Percentiles rank a stretch among this genome's conserved stretches.
Evolutionary conservation across 768 basidiomycete genomes (phyloP).

Genomic region (Naganishia kalamii): DNA sequence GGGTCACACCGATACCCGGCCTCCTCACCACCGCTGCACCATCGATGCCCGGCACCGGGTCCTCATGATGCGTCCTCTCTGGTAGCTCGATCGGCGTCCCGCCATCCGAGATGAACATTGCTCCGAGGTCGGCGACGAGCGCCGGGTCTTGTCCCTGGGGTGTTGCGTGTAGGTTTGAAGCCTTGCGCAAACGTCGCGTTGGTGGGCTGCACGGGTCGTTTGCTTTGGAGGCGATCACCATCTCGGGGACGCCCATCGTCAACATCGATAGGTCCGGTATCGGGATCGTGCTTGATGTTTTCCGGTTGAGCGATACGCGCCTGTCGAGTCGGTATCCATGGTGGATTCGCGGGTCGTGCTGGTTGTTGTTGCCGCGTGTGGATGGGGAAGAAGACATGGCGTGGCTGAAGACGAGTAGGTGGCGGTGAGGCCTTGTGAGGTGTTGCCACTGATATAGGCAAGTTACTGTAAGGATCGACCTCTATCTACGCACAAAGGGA

Average conservation of each 20-base stretch:
- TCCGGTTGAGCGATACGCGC: too few relatives aligned
- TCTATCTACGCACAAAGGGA: too few relatives aligned
- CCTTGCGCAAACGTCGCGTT: background rate
- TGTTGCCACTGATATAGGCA: too few relatives aligned
- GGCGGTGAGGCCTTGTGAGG: too few relatives aligned
- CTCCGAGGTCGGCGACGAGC: background rate
- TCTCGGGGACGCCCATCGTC: background rate
- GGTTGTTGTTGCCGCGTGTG: too few relatives aligned
- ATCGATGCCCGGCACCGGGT: background rate
- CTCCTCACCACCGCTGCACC: too few relatives aligned
- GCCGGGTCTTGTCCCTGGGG: background rate
- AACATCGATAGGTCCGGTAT: conserved; percentile 2
- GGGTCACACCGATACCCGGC: background rate
- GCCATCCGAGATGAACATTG: background rate
- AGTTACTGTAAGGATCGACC: too few relatives aligned
- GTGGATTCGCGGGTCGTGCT: too few relatives aligned
- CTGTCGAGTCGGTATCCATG: too few relatives aligned
- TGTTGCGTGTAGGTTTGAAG: background rate
- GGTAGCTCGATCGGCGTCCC: background rate
- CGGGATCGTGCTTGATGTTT: too few relatives aligned
- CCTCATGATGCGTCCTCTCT: background rate
- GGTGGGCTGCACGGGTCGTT: background rate
- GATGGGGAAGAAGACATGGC: too few relatives aligned
- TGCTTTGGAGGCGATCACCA: background rate
- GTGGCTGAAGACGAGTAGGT: too few relatives aligned